phyloP scores from a whole-genome alignment of 768 basidiomycete species.

The Rossbeevera mucosa region DNA sequence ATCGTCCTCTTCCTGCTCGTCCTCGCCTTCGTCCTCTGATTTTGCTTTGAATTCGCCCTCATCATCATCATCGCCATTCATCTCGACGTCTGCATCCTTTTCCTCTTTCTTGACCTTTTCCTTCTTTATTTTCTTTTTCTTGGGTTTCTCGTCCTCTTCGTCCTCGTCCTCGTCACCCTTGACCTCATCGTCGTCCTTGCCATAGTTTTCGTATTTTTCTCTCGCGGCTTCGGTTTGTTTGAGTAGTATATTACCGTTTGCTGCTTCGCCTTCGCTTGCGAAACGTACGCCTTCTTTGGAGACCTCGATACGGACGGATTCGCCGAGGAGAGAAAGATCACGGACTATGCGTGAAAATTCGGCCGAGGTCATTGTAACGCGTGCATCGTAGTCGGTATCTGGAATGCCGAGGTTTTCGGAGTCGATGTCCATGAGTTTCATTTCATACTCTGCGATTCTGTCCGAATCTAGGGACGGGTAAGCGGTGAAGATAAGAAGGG shows the following conservation, averaged over 20 bases:
- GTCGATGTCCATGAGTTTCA: conserved; percentile 99
- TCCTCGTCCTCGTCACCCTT: conserved; percentile 42
- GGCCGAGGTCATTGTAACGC: conserved; percentile 75
- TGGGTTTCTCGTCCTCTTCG: conserved; percentile 25
- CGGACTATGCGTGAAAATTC: conserved; percentile 94
- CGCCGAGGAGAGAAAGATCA: conserved; percentile 86
- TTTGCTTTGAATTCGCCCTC: conserved; percentile 39
- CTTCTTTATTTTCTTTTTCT: conserved; percentile 31
- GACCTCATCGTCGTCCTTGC: conserved; percentile 40
- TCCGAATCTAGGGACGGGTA: conserved; percentile 59
- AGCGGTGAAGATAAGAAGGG: background rate
- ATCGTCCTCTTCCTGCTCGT: conserved; percentile 49
- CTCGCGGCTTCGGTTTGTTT: conserved; percentile 62
- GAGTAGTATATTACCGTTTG: conserved; percentile 82
- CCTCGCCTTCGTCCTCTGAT: conserved; percentile 45
- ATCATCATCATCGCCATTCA: conserved; percentile 47
- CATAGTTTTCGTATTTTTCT: conserved; percentile 38
- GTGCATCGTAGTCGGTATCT: conserved; percentile 95
- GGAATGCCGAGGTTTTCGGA: conserved; percentile 92
- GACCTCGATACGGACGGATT: conserved; percentile 93
- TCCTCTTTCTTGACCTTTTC: conserved; percentile 39
- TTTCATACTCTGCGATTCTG: conserved; percentile 94
- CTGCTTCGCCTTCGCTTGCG: conserved; percentile 88
- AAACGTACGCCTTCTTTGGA: conserved; percentile 95
- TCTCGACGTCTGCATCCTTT: conserved; percentile 41